A percentile compares a stretch with the other conserved stretches of the same genome.
Evolutionary conservation across 1,284 basidiomycete genomes (phyloP).

Genomic region (Tilletia caries): DNA sequence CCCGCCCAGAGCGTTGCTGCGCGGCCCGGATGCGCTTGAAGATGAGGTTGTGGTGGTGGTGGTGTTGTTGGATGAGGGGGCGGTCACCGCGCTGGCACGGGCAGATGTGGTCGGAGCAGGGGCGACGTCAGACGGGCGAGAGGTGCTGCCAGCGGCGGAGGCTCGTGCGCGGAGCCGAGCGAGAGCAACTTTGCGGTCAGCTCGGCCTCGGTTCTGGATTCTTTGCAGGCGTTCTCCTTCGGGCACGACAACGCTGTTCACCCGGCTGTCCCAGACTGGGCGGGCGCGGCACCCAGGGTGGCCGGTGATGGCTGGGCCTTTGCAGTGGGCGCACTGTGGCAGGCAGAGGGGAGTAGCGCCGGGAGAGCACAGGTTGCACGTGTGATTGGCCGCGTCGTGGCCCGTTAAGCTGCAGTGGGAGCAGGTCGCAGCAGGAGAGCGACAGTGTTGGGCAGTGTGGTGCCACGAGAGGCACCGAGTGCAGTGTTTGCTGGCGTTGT

Average conservation of each 20-base stretch:
- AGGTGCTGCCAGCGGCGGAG: no score
- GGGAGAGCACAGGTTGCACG: neutral
- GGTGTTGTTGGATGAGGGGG: neutral
- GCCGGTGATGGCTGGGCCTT: neutral
- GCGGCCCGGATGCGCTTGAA: constrained; percentile 5
- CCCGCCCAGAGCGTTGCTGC: neutral
- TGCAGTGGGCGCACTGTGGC: neutral
- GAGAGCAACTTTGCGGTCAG: neutral
- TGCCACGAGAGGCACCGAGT: constrained; percentile 2
- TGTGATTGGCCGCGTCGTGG: neutral
- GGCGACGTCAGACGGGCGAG: no score
- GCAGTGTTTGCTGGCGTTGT: constrained; percentile 9
- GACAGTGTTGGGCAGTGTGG: neutral
- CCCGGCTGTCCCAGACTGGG: neutral
- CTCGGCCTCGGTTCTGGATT: neutral
- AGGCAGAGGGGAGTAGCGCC: neutral
- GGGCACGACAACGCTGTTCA: neutral
- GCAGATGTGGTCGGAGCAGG: no score
- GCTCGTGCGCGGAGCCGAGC: neutral
- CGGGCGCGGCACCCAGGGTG: neutral
- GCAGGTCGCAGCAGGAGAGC: neutral
- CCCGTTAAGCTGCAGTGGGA: neutral
- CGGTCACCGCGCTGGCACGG: no score
- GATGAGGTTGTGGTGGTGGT: neutral
- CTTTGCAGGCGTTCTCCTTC: neutral